A percentile compares a stretch with the other conserved stretches of the same genome.
These are phyloP conservation scores for Candida montana DNA, from an alignment of 805 yeast genomes.

Conservation along the genomic window DNA sequence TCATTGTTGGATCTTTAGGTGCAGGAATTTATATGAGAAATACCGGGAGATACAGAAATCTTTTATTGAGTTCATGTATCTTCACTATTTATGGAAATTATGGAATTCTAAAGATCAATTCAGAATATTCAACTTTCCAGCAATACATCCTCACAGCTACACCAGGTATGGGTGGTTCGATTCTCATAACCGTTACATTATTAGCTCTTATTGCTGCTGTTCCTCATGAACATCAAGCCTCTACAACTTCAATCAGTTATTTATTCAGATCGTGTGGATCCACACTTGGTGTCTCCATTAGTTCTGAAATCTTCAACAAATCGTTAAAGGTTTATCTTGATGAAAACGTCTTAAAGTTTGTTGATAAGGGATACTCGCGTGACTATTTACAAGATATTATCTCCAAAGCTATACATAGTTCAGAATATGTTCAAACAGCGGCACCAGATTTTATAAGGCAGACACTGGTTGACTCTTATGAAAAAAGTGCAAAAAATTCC, in stretches of 20 bases:
- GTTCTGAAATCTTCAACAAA: constrained; percentile 56
- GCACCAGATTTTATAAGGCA: constrained; percentile 50
- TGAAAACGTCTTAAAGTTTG: constrained; percentile 27
- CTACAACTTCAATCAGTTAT: constrained; percentile 62
- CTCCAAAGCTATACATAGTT: constrained; percentile 46
- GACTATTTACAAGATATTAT: constrained; percentile 40
- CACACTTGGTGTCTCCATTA: constrained; percentile 58
- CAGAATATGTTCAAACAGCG: constrained; percentile 43
- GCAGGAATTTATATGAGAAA: constrained; percentile 60
- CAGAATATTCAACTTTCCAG: constrained; percentile 31
- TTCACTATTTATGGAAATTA: constrained; percentile 41
- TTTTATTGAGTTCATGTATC: constrained; percentile 38
- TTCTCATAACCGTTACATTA: constrained; percentile 59
- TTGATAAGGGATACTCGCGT: constrained; percentile 32
- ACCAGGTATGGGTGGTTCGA: constrained; percentile 52
- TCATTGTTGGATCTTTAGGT: constrained; percentile 54
- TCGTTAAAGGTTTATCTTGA: constrained; percentile 30
- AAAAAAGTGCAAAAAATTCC: constrained; percentile 45
- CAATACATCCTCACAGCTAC: constrained; percentile 40
- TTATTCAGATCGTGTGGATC: constrained; percentile 65
- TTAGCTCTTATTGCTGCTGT: constrained; percentile 69
- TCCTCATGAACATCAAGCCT: constrained; percentile 59
- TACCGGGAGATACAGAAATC: constrained; percentile 54
- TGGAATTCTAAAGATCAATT: constrained; percentile 30
- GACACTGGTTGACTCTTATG: constrained; percentile 48